Conservation (phyloP, 148 eudicot genomes). For the Silene conica region DNA sequence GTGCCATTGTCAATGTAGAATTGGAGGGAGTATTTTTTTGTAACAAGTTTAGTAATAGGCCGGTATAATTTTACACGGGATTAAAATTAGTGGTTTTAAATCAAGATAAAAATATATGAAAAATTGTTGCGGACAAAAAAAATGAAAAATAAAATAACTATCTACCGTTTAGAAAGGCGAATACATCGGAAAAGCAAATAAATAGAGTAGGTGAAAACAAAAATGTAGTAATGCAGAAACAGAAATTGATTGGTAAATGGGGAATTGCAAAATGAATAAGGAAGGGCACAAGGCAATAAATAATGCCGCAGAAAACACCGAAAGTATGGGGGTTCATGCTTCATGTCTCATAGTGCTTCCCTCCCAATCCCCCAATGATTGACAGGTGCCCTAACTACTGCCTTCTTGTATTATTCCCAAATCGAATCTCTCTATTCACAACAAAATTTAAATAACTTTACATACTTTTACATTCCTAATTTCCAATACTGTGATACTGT, state of each 20-base stretch:
- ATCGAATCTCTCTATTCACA: slow-evolving; percentile 26
- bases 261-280: background rate
- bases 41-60: too few species aligned
- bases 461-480: too few species aligned
- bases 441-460: too few species aligned
- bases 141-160: too few species aligned
- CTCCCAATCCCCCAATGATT: slow-evolving; percentile 30
- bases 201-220: background rate
- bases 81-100: too few species aligned
- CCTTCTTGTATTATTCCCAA: slow-evolving; percentile 20
- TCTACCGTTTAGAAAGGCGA: background rate
- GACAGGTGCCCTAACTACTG: slow-evolving; percentile 29
- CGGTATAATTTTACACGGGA: too few species aligned
- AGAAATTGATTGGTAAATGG: slow-evolving; percentile 11
- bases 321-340: slow-evolving; percentile 10
- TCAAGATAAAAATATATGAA: too few species aligned
- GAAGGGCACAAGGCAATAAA: background rate
- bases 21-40: too few species aligned
- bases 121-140: too few species aligned
- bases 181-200: slow-evolving; percentile 22
- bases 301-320: slow-evolving; percentile 12
- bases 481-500: too few species aligned
- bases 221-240: background rate
- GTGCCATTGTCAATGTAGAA: too few species aligned
- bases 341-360: slow-evolving; percentile 24